Evolutionary conservation across 768 basidiomycete genomes (phyloP), one percentile per base, ranked within the genome.

Genomic region (Psilocybe tampanensis): DNA sequence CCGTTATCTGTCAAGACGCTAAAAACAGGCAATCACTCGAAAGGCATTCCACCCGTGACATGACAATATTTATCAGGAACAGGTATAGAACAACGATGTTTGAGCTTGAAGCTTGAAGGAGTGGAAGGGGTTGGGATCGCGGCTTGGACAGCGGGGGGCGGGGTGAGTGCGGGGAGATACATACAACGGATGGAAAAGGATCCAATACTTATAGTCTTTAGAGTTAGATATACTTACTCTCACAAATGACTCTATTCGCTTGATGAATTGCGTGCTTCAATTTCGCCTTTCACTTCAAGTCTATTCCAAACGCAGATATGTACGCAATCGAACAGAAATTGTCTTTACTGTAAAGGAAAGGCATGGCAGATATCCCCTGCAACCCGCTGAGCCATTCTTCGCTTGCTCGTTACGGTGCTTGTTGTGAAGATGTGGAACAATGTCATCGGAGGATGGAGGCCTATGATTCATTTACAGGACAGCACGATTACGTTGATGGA

Each of bases 381-480:
- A 80, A 85, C 77, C 78, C 83, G 74, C 77, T 72, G 71, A 85
- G 79, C 85, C 85, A 79, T 82, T 74, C 86, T 86, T 86, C 80
- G 85, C 79, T 75, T 80, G 80, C 80, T 83, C 84, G 85, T 81
- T 85, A 83, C 85, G 77, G 83, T 82, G 84, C 80, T 84, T 87
- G 74, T 85, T 87, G 85, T 58, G 75, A 79, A 83, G 85, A 77
- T 82, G 86, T 68, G 67, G 76, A 84, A 80, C 68, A 78, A 76
- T 74, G 80, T 88, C 86, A 68, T 76, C 72, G 54, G 63, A 71
- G 73, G 69, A 58, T 45, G 6, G 29, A 73, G 63, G 22, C 47
- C 57, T 11, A n/a, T 45, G 21, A 29, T 21, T 12, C 19, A 41
- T 42, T 49, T 26, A 29, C 15, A 18, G 23, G 34, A 33, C 29